Evolutionary conservation across 805 yeast species (phyloP).

Genomic region (Candida easanensis): DNA sequence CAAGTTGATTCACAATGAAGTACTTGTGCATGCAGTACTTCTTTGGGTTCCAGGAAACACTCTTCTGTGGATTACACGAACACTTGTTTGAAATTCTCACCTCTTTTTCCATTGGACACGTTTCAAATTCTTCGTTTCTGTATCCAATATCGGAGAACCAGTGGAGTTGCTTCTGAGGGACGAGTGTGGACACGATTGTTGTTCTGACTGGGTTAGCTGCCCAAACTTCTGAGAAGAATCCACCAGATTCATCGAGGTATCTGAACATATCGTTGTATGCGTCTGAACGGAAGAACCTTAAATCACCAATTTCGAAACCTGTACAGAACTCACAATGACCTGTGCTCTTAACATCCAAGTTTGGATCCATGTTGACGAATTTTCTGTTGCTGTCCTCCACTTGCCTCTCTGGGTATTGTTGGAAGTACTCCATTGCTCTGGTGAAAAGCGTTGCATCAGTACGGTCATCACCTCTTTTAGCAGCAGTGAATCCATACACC

Average conservation of each 20-base stretch:
- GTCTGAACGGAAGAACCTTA: conserved; percentile 58
- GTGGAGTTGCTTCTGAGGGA: conserved; percentile 53
- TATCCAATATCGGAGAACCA: conserved; percentile 74
- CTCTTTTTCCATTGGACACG: conserved; percentile 70
- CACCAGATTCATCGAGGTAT: conserved; percentile 61
- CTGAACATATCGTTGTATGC: conserved; percentile 56
- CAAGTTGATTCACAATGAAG: conserved; percentile 47
- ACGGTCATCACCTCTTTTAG: conserved; percentile 50
- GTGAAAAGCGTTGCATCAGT: conserved; percentile 65
- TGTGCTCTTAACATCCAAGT: conserved; percentile 40
- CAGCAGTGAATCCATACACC: conserved; percentile 58
- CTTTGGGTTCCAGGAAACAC: conserved; percentile 63
- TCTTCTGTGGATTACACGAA: conserved; percentile 66
- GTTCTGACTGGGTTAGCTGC: conserved; percentile 85
- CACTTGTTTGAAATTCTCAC: conserved; percentile 60
- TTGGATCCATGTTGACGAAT: conserved; percentile 61
- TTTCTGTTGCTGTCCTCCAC: conserved; percentile 41
- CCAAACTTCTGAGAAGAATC: conserved; percentile 83
- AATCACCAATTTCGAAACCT: conserved; percentile 66
- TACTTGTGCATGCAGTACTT: conserved; percentile 63
- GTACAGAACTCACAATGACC: conserved; percentile 70
- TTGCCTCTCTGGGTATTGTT: conserved; percentile 35
- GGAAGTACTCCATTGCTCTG: conserved; percentile 41
- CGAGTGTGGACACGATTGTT: conserved; percentile 58
- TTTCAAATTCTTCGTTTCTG: conserved; percentile 59